Evolutionary conservation across 2,329 filamentous ascomycete species (phyloP).

Genomic region (Fusarium tricinctum): DNA sequence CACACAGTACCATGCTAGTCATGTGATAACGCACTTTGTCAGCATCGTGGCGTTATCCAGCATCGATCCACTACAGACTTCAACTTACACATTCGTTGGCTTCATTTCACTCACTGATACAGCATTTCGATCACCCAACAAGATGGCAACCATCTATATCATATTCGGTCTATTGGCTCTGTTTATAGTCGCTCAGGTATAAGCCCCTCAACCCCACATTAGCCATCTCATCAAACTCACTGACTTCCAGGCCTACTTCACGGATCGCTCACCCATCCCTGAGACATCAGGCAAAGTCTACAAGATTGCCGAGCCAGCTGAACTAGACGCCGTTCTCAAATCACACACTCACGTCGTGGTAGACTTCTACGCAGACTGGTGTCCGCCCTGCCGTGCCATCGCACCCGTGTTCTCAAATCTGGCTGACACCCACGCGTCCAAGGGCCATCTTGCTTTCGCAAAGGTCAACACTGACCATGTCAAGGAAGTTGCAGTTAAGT

Average conservation of each 20-base stretch:
- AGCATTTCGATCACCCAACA: neutral
- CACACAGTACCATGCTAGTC: constrained; percentile 3
- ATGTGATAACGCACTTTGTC: constrained; percentile 21
- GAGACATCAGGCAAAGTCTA: constrained; percentile 58
- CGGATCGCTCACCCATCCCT: constrained; percentile 54
- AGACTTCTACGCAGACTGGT: constrained; percentile 91
- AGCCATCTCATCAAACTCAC: constrained; percentile 10
- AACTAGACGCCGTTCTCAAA: constrained; percentile 48
- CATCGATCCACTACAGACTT: neutral
- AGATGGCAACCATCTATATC: constrained; percentile 44
- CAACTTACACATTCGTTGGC: neutral
- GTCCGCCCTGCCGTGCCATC: constrained; percentile 91
- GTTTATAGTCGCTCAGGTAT: constrained; percentile 36
- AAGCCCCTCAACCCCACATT: too few species aligned
- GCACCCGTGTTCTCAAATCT: constrained; percentile 72
- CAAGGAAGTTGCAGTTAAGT: constrained; percentile 78
- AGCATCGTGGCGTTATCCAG: neutral
- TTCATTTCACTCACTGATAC: neutral
- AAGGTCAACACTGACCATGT: constrained; percentile 92
- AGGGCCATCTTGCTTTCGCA: constrained; percentile 76
- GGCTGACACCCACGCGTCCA: constrained; percentile 37
- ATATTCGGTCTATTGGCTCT: constrained; percentile 37
- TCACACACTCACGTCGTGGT: constrained; percentile 75
- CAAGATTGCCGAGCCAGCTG: constrained; percentile 50
- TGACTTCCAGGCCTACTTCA: constrained; percentile 29